Evolutionary conservation across 2,329 filamentous ascomycete genomes (phyloP), one percentile per base, ranked within the genome.

Genomic region (Trichoderma semiorbis): DNA sequence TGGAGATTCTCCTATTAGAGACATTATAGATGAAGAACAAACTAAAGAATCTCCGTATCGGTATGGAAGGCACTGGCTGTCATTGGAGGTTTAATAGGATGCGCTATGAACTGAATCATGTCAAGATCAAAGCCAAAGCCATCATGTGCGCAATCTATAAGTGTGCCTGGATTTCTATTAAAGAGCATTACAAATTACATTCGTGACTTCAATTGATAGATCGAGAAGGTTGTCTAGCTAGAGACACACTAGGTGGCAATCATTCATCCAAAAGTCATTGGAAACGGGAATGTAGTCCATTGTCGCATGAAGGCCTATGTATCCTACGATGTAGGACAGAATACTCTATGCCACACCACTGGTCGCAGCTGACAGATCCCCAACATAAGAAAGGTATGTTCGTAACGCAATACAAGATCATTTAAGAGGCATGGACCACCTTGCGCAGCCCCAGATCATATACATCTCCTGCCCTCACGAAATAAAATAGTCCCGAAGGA

Each of bases 1-100:
- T 93, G 90, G 89, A 82, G 90, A n/a, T 92, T 91, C 71, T 86
- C 89, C 79, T 88, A 85, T 74, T 90, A 47, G 36, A 30, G 7
- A 1, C 28, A 36, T 7, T 10, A 55, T 14, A n/a, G n/a, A 50
- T 21, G 43, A 50, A 21, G 43, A n/a, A 50, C 43, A 18, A 50
- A n/a, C 43, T 4, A 50, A 50, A 50, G 43, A 50, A 21, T 50
- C n/a, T 11, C 5, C 43, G n/a, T 50, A 50, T 50, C 8, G 43
- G 10, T 6, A 21, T 21, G n/a, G 7, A 50, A 2, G n/a, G n/a
- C 10, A 21, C 18, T 50, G n/a, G n/a, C 16, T 50, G n/a, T 50
- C 18, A 18, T 21, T 50, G 10, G 7, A n/a, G 16, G 16, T n/a
- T n/a, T 18, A 4, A 43, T 43, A n/a, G 16, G 16, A n/a, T 18